Conservation (phyloP, 176 grass and related monocot species). For the Chrysopogon serrulatus region DNA sequence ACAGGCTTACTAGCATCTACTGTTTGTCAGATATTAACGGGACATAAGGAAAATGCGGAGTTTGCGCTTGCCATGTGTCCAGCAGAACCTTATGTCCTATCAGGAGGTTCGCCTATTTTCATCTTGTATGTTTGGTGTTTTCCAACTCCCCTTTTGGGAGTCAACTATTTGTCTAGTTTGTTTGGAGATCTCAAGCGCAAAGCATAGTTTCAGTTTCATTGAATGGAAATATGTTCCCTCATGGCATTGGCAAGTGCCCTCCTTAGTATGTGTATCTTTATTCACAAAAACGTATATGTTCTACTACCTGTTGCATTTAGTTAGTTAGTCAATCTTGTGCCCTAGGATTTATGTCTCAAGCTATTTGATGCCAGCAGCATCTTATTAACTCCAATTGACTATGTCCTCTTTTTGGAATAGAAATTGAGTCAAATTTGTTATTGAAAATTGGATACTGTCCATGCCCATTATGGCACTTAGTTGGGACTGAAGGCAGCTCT, state of each 20-base stretch:
- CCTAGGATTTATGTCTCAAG: neutral
- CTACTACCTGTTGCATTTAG: neutral
- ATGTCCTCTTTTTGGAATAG: neutral
- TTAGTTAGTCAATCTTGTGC: neutral
- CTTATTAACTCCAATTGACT: neutral
- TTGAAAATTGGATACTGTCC: neutral
- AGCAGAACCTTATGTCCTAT: slow-evolving; percentile 84
- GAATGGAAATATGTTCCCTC: slow-evolving; percentile 4
- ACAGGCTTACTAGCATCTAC: slow-evolving; percentile 13
- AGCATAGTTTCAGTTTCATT: neutral
- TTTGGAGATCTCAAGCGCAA: neutral
- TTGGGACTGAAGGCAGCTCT: neutral
- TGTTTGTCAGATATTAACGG: slow-evolving; percentile 72
- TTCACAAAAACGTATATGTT: neutral
- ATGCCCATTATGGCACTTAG: neutral
- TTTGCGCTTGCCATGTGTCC: slow-evolving; percentile 94
- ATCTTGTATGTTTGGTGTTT: neutral
- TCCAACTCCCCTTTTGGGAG: neutral
- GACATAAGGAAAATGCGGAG: slow-evolving; percentile 92
- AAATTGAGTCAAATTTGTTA: neutral
- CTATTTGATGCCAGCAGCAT: neutral
- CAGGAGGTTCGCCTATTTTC: slow-evolving; percentile 61
- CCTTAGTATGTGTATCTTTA: neutral
- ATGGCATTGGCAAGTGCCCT: neutral
- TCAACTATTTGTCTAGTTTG: neutral